These are phyloP conservation scores for Fusarium abutilonis DNA, from an alignment of 2,329 filamentous ascomycete genomes.

Conservation along the genomic window DNA sequence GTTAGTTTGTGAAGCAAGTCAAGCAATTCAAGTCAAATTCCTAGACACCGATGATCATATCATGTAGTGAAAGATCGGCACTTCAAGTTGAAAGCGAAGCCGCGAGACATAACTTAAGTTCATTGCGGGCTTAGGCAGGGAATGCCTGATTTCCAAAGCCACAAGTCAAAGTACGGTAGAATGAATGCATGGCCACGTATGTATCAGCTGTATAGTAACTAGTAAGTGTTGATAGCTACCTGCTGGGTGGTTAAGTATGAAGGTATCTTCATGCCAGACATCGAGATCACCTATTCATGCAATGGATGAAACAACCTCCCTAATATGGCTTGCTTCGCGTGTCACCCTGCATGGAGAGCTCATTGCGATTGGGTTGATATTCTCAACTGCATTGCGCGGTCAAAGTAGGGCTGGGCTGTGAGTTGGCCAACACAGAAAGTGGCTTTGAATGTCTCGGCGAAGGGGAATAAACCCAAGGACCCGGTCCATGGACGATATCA, in stretches of 20 bases:
- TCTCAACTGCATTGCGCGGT: conserved; percentile 6
- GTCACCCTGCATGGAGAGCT: conserved; percentile 19
- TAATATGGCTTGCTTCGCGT: not conserved
- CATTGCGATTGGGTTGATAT: conserved; percentile 2
- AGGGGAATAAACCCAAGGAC: conserved; percentile 25
- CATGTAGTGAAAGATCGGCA: not conserved
- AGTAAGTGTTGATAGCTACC: not conserved
- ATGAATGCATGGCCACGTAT: conserved; percentile 5
- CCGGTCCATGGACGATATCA: conserved; percentile 21
- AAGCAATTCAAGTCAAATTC: conserved; percentile 1
- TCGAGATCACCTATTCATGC: conserved; percentile 17
- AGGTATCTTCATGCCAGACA: conserved; percentile 4
- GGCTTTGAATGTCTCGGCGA: conserved; percentile 27
- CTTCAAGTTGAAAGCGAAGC: conserved; percentile 4
- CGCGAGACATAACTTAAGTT: not conserved
- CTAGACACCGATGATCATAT: not conserved
- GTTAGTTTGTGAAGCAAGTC: conserved; percentile 1
- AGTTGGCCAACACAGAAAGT: conserved; percentile 11
- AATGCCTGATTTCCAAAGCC: conserved; percentile 5
- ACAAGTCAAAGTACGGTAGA: not conserved
- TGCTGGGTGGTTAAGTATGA: not conserved
- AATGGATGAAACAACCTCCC: conserved; percentile 15
- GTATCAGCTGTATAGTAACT: conserved; percentile 1
- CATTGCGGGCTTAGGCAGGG: conserved; percentile 5
- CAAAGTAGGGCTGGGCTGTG: conserved; percentile 5